These are phyloP conservation scores for Mycena haematopus DNA, from an alignment of 768 basidiomycete species.

Conservation along the genomic window DNA sequence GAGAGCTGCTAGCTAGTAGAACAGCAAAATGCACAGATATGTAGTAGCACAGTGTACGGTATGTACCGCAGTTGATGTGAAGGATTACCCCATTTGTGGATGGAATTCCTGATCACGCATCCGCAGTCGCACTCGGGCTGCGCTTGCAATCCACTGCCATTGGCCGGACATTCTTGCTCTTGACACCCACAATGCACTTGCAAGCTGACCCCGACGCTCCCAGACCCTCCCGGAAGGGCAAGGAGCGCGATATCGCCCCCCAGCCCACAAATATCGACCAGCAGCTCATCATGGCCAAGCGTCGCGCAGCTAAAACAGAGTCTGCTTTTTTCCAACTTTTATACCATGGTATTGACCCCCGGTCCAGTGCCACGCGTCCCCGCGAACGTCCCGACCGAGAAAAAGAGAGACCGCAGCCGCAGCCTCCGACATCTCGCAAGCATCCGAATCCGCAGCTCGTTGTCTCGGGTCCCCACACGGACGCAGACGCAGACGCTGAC, in stretches of 20 bases:
- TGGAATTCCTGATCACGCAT: neutral
- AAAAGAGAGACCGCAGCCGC: slow-evolving; percentile 34
- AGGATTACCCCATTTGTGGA: no score
- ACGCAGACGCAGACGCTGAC: slow-evolving; percentile 66
- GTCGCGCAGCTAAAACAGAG: slow-evolving; percentile 61
- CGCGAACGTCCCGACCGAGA: slow-evolving; percentile 55
- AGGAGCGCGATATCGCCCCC: slow-evolving; percentile 46
- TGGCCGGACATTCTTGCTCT: neutral
- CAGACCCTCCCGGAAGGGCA: slow-evolving; percentile 44
- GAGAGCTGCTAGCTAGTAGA: no score
- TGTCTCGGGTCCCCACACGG: slow-evolving; percentile 37
- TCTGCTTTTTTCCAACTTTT: slow-evolving; percentile 35
- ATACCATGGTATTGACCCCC: slow-evolving; percentile 19
- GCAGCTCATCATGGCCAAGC: slow-evolving; percentile 69
- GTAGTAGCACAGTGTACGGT: no score
- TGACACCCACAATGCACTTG: slow-evolving; percentile 38
- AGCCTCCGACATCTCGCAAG: slow-evolving; percentile 42
- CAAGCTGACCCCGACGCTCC: slow-evolving; percentile 31
- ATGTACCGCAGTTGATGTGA: no score
- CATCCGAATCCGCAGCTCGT: slow-evolving; percentile 41
- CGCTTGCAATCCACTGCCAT: neutral
- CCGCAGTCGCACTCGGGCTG: neutral
- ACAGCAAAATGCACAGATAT: no score
- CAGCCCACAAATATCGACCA: slow-evolving; percentile 57
- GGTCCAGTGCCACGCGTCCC: slow-evolving; percentile 49